Evolutionary conservation across 2,329 filamentous ascomycete species (phyloP).

Genomic region (Chaetomium sp.): DNA sequence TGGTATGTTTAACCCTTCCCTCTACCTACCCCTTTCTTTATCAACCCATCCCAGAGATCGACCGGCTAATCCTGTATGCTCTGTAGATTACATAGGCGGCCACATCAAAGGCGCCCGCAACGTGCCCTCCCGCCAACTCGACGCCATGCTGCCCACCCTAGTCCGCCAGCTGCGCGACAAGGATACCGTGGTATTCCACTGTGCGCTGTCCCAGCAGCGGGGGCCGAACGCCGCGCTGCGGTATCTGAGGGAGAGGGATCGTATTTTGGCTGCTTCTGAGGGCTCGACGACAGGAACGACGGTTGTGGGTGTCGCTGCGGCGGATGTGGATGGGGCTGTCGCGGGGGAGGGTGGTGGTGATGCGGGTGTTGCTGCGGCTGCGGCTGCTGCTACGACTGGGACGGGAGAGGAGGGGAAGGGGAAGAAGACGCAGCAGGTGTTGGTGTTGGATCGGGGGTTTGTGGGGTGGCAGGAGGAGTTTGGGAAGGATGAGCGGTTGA

Average conservation of each 20-base stretch:
- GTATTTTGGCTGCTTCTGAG: slow-evolving; percentile 27
- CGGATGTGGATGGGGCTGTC: slow-evolving; percentile 18
- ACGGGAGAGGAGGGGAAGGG: slow-evolving; percentile 16
- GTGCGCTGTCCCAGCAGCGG: slow-evolving; percentile 82
- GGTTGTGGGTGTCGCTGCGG: slow-evolving; percentile 19
- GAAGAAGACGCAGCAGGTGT: slow-evolving; percentile 58
- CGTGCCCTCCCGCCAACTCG: slow-evolving; percentile 66
- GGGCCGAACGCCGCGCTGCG: slow-evolving; percentile 77
- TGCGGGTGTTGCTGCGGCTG: slow-evolving; percentile 18
- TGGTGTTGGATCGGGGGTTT: slow-evolving; percentile 79
- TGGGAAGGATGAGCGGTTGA: slow-evolving; percentile 71
- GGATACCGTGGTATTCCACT: slow-evolving; percentile 88
- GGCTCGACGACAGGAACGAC: slow-evolving; percentile 18
- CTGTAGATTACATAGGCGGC: slow-evolving; percentile 84
- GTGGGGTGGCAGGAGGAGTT: slow-evolving; percentile 80
- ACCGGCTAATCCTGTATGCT: too few species aligned
- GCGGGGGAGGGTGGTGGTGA: slow-evolving; percentile 22
- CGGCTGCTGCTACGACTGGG: slow-evolving; percentile 17
- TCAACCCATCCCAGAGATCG: not conserved
- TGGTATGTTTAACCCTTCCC: slow-evolving; percentile 39
- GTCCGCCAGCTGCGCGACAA: slow-evolving; percentile 69
- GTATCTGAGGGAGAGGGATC: slow-evolving; percentile 67
- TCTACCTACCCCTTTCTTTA: not conserved
- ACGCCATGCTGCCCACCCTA: slow-evolving; percentile 74
- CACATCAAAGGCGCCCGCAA: slow-evolving; percentile 76